Conservation (phyloP, 148 eudicot species). For the Silene latifolia region DNA sequence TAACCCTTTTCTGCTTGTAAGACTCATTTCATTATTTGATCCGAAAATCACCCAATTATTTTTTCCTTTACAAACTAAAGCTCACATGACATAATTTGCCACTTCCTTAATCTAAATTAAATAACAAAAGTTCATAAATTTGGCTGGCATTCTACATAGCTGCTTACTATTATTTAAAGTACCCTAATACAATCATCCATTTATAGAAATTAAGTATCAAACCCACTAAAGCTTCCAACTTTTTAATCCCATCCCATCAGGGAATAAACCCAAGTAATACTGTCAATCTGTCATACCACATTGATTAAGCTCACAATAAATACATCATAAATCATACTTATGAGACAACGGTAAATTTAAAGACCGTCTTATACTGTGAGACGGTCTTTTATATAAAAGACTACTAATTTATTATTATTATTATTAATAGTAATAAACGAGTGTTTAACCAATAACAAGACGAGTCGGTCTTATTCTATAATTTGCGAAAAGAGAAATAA, state of each 20-base stretch:
- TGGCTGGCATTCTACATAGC: background rate
- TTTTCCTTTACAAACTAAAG: background rate
- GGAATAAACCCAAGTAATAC: too few species aligned
- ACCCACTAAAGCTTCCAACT: background rate
- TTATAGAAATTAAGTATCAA: background rate
- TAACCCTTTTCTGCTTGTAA: too few species aligned
- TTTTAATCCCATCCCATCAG: too few species aligned
- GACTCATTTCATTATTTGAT: background rate
- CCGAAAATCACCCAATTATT: background rate
- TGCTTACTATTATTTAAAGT: background rate
- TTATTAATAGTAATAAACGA: too few species aligned
- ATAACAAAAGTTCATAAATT: background rate
- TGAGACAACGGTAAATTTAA: background rate
- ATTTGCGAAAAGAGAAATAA: background rate
- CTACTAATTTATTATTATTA: too few species aligned
- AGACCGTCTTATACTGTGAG: too few species aligned
- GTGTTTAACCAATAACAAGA: too few species aligned
- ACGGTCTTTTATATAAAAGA: too few species aligned
- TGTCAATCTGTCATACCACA: too few species aligned
- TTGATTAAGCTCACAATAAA: constrained; percentile 11
- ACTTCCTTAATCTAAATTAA: background rate
- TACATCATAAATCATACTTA: background rate
- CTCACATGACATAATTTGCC: background rate
- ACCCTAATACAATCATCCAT: background rate
- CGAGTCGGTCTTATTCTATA: too few species aligned